phyloP scores from a whole-genome alignment of 1,284 basidiomycete genomes.

The Cutaneotrichosporon sp. region DNA sequence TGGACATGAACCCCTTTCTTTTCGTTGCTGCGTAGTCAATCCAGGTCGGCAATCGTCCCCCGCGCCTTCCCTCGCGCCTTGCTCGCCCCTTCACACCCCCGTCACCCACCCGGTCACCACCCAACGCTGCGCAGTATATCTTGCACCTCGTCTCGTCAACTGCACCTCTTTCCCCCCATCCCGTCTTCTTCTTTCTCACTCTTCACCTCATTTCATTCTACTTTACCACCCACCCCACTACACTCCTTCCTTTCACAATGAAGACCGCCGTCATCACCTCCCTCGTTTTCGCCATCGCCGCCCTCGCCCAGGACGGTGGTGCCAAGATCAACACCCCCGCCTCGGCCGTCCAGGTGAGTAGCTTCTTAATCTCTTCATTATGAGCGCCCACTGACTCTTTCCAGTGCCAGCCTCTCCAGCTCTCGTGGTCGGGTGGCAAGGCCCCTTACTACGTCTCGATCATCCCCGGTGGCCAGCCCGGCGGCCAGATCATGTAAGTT shows the following conservation, averaged over 20 bases:
- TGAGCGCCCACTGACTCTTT: not conserved
- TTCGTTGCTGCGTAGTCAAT: too few species aligned
- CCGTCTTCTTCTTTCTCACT: conserved; percentile 2
- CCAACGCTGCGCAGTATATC: not conserved
- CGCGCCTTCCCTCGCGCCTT: not conserved
- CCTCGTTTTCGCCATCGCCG: conserved; percentile 24
- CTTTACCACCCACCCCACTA: not conserved
- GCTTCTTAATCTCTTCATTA: not conserved
- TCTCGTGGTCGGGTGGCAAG: conserved; percentile 58
- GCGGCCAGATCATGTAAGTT: conserved; percentile 55
- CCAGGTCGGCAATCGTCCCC: not conserved
- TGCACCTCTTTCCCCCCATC: not conserved
- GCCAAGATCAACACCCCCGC: conserved; percentile 60
- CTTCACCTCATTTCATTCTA: not conserved
- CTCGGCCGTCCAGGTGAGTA: conserved; percentile 27
- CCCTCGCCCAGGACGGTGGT: conserved; percentile 45
- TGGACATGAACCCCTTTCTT: too few species aligned
- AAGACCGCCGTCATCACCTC: conserved; percentile 14
- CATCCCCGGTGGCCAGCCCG: conserved; percentile 61
- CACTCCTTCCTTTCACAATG: conserved; percentile 19
- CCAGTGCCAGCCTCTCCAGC: conserved; percentile 40
- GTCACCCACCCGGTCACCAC: not conserved
- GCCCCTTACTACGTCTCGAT: conserved; percentile 63
- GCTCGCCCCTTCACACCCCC: not conserved
- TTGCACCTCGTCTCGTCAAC: too few species aligned